Evolutionary conservation across 2,329 filamentous ascomycete species (phyloP).

Genomic region (Fusarium sp.): DNA sequence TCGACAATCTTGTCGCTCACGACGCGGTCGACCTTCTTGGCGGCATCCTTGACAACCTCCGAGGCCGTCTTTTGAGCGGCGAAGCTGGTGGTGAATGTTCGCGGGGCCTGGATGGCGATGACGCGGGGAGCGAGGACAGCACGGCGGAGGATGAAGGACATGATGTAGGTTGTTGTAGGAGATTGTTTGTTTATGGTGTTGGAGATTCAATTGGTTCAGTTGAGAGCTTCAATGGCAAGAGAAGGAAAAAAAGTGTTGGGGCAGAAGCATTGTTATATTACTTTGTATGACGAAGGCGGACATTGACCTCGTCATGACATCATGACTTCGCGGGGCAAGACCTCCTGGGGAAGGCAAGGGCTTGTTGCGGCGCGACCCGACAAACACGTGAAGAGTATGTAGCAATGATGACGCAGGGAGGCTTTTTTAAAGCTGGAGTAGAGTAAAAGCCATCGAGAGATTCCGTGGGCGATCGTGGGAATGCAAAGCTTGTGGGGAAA

Average conservation of each 20-base stretch:
- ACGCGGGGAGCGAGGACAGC: slow-evolving; percentile 55
- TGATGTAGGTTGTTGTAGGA: slow-evolving; percentile 14
- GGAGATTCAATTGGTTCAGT: slow-evolving; percentile 22
- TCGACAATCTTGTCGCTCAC: slow-evolving; percentile 72
- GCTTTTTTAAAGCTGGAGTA: slow-evolving; percentile 24
- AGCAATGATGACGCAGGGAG: slow-evolving; percentile 45
- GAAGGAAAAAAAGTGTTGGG: neutral
- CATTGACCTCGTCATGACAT: slow-evolving; percentile 44
- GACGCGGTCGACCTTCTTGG: slow-evolving; percentile 69
- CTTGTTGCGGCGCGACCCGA: slow-evolving; percentile 26
- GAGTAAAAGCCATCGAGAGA: slow-evolving; percentile 33
- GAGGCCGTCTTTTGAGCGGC: slow-evolving; percentile 61
- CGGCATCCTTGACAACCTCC: slow-evolving; percentile 69
- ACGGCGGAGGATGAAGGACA: slow-evolving; percentile 65
- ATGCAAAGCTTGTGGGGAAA: neutral
- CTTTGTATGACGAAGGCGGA: slow-evolving; percentile 35
- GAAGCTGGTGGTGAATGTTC: slow-evolving; percentile 64
- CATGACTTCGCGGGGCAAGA: slow-evolving; percentile 40
- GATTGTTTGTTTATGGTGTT: neutral
- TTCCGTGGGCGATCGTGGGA: slow-evolving; percentile 25
- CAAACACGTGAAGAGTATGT: slow-evolving; percentile 35
- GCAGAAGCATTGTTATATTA: slow-evolving; percentile 10
- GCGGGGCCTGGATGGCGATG: slow-evolving; percentile 55
- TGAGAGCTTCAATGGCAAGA: slow-evolving; percentile 5
- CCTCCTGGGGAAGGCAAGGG: slow-evolving; percentile 16